Percentiles rank a stretch among this genome's conserved stretches.
Conservation (phyloP, 192 early-diverging fungal genomes). For the Backusella morwellensis region DNA sequence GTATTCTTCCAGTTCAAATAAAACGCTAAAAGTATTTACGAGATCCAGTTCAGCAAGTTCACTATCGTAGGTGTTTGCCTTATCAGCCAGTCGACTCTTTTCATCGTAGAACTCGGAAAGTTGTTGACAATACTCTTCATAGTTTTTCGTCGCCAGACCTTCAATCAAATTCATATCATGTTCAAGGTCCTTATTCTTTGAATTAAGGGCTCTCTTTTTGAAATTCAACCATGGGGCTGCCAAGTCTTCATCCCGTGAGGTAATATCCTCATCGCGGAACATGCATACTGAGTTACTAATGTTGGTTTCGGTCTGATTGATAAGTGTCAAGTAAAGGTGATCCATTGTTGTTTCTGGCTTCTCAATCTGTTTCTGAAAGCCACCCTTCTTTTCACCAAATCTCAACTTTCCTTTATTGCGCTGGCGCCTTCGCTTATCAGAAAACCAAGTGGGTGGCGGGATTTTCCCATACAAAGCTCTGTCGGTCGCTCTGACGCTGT, state of each 20-base stretch:
- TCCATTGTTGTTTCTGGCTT: slow-evolving; percentile 21
- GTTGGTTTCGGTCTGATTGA: neutral
- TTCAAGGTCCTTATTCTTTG: neutral
- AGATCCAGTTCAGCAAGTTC: neutral
- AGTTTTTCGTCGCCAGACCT: neutral
- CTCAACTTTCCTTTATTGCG: neutral
- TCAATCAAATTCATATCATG: slow-evolving; percentile 8
- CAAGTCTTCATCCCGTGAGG: neutral
- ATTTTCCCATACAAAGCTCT: neutral
- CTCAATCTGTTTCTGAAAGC: neutral
- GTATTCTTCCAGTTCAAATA: slow-evolving; percentile 17
- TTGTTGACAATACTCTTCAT: neutral
- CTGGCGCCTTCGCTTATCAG: slow-evolving; percentile 10
- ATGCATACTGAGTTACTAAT: neutral
- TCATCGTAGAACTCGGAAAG: neutral
- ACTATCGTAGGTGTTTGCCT: neutral
- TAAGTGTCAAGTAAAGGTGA: neutral
- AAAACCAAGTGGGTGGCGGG: slow-evolving; percentile 27
- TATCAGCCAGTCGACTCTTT: neutral
- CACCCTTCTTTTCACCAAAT: neutral
- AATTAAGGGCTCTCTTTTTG: neutral
- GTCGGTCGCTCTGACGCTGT: neutral
- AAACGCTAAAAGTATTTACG: neutral
- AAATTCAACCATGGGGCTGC: neutral
- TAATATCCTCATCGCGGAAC: slow-evolving; percentile 12